Evolutionary conservation across 495 filamentous ascomycete species (phyloP).

Genomic region (Talaromyces thailandensis): DNA sequence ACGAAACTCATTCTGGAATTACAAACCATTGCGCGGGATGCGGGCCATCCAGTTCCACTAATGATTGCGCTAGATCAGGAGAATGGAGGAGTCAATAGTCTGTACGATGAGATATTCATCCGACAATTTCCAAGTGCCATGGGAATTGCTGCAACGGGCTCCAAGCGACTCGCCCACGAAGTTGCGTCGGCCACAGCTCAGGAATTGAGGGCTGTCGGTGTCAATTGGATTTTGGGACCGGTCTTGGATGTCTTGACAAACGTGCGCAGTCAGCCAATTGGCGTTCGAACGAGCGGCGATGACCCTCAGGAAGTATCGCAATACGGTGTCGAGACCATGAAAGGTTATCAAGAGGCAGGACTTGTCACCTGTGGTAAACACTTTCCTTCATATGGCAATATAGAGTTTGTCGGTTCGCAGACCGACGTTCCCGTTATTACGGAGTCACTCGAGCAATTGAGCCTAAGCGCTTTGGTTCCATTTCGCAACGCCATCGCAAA

Average conservation of each 20-base stretch:
- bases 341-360: conserved; percentile 79
- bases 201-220: conserved; percentile 75
- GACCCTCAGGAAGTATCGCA: conserved; percentile 85
- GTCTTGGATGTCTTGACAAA: conserved; percentile 88
- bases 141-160: conserved; percentile 81
- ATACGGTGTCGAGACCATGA: conserved; percentile 80
- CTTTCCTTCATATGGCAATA: conserved; percentile 85
- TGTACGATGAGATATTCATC: conserved; percentile 86
- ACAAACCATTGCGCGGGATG: conserved; percentile 78
- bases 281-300: conserved; percentile 74
- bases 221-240: conserved; percentile 86
- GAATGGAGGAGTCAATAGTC: conserved; percentile 89
- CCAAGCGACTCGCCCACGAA: conserved; percentile 64
- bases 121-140: conserved; percentile 87
- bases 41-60: conserved; percentile 75
- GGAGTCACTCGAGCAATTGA: conserved; percentile 80
- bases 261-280: conserved; percentile 75
- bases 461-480: conserved; percentile 71
- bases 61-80: conserved; percentile 85
- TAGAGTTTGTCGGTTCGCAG: conserved; percentile 82
- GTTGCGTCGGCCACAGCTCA: conserved; percentile 81
- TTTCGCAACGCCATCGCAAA: conserved; percentile 78
- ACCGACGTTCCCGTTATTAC: conserved; percentile 87
- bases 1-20: conserved; percentile 74
- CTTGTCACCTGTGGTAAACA: conserved; percentile 84